phyloP scores from a whole-genome alignment of 2,329 filamentous ascomycete species.

The Penicillium sp. region DNA sequence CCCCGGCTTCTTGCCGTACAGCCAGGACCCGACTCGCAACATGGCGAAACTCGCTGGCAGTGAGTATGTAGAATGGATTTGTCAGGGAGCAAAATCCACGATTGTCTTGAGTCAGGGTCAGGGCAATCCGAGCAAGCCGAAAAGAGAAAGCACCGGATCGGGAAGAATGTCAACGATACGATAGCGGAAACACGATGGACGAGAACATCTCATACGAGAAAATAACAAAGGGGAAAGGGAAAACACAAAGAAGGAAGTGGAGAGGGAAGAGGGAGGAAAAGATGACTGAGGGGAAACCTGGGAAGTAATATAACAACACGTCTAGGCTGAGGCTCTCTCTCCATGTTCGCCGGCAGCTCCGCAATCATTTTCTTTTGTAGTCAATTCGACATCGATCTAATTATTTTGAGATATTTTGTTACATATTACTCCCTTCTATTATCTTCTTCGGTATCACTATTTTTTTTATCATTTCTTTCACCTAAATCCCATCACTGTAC shows the following conservation, averaged over 20 bases:
- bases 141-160: conserved; percentile 20
- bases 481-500: background rate
- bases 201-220: conserved; percentile 21
- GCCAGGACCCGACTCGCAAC: conserved; percentile 45
- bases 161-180: conserved; percentile 29
- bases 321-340: conserved; percentile 7
- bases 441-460: background rate
- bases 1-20: conserved; percentile 45
- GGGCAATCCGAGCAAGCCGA: conserved; percentile 7
- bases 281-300: background rate
- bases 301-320: background rate
- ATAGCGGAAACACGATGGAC: conserved; percentile 19
- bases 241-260: conserved; percentile 7
- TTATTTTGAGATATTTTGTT: no score
- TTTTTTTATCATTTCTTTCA: no score
- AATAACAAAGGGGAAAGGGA: conserved; percentile 6
- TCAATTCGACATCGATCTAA: background rate
- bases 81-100: background rate
- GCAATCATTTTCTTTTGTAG: background rate
- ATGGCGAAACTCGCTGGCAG: conserved; percentile 23
- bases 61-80: background rate
- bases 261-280: background rate
- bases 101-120: conserved; percentile 4
- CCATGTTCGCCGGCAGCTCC: conserved; percentile 17
- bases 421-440: background rate